A percentile compares a stretch with the other conserved stretches of the same genome.
phyloP scores from a whole-genome alignment of 2,329 filamentous ascomycete species.

The Volutella citrinella region DNA sequence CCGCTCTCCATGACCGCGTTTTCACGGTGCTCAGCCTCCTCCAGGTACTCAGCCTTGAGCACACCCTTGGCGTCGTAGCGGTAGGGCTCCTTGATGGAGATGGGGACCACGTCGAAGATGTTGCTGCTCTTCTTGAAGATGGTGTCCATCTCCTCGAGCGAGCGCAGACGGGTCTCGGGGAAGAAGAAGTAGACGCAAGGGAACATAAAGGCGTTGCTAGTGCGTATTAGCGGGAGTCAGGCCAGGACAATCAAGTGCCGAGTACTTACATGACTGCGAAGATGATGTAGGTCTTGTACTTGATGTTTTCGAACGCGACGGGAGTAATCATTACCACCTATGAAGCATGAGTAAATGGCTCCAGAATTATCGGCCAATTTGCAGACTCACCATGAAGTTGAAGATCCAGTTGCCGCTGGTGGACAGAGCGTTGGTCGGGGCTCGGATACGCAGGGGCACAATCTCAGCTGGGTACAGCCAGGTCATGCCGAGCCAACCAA shows the following conservation, averaged over 20 bases:
- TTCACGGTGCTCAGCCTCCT: too few relatives aligned
- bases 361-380: too few relatives aligned
- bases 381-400: slow-evolving; percentile 72
- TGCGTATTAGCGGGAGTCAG: too few relatives aligned
- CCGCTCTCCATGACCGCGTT: too few relatives aligned
- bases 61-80: too few relatives aligned
- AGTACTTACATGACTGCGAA: slow-evolving; percentile 55
- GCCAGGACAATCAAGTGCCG: too few relatives aligned
- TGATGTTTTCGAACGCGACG: slow-evolving; percentile 60
- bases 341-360: too few relatives aligned
- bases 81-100: too few relatives aligned
- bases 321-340: slow-evolving; percentile 74
- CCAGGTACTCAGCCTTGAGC: too few relatives aligned
- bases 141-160: slow-evolving; percentile 47
- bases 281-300: slow-evolving; percentile 45
- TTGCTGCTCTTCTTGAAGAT: too few relatives aligned
- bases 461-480: slow-evolving; percentile 61
- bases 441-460: slow-evolving; percentile 56
- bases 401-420: slow-evolving; percentile 61
- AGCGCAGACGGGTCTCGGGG: slow-evolving; percentile 45
- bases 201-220: not conserved
- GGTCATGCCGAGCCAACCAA: slow-evolving; percentile 54
- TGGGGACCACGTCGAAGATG: too few relatives aligned
- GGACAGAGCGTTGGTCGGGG: slow-evolving; percentile 53
- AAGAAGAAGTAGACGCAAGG: slow-evolving; percentile 42